phyloP scores from a whole-genome alignment of 2,329 filamentous ascomycete genomes.

The Paraphaeosphaeria minitans region DNA sequence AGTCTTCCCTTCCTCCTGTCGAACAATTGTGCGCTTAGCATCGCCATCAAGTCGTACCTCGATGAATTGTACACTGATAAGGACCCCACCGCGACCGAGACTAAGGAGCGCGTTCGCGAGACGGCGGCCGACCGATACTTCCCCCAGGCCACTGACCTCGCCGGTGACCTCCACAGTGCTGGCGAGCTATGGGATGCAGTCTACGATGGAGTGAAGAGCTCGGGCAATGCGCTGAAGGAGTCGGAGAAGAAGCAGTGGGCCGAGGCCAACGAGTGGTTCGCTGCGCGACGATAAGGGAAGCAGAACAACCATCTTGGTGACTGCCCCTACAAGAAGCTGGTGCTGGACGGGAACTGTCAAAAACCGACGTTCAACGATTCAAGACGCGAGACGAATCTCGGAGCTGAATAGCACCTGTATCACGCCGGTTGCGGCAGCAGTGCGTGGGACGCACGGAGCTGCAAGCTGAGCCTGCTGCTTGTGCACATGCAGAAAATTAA shows the following conservation, averaged over 20 bases:
- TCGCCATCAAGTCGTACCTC: slow-evolving; percentile 79
- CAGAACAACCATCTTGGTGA: neutral
- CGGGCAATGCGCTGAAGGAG: slow-evolving; percentile 52
- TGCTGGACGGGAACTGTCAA: neutral
- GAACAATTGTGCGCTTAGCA: slow-evolving; percentile 75
- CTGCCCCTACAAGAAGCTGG: neutral
- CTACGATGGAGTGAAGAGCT: slow-evolving; percentile 62
- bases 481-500: neutral
- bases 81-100: slow-evolving; percentile 58
- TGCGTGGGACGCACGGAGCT: neutral
- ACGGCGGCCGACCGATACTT: slow-evolving; percentile 64
- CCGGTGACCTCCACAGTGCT: slow-evolving; percentile 62
- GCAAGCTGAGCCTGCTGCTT: neutral
- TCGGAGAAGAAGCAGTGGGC: slow-evolving; percentile 59
- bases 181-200: slow-evolving; percentile 71
- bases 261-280: slow-evolving; percentile 65
- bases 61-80: slow-evolving; percentile 67
- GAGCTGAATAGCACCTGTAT: neutral
- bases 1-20: slow-evolving; percentile 70
- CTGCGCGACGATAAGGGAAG: slow-evolving; percentile 30
- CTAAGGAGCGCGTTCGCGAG: slow-evolving; percentile 56
- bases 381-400: neutral
- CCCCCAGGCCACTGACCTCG: slow-evolving; percentile 63
- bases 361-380: neutral
- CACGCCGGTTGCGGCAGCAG: neutral